Evolutionary conservation across 495 filamentous ascomycete genomes (phyloP).

Genomic region (Aspergillus homomorphus): DNA sequence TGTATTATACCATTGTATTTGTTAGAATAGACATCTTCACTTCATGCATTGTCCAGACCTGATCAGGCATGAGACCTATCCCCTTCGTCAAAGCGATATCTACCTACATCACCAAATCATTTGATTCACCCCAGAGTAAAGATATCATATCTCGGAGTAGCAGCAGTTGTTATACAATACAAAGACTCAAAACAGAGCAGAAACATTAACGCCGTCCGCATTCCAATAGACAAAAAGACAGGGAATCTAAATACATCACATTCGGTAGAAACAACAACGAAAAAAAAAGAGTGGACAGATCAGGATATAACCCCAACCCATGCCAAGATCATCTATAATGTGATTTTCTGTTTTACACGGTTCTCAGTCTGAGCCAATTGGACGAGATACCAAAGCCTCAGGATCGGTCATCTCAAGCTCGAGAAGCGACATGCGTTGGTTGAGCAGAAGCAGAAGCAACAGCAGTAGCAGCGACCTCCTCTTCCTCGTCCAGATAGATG

Average conservation of each 20-base stretch:
- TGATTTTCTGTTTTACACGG: not conserved
- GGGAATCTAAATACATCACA: conserved; percentile 21
- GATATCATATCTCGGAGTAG: conserved; percentile 2
- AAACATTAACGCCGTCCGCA: conserved; percentile 6
- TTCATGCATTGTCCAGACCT: not conserved
- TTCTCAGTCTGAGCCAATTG: not conserved
- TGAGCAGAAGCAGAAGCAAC: not conserved
- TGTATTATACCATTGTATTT: conserved; percentile 13
- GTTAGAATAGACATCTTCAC: not conserved
- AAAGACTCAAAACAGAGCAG: not conserved
- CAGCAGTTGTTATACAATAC: conserved; percentile 14
- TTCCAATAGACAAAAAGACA: conserved; percentile 7
- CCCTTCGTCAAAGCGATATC: too few species aligned
- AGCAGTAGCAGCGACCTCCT: conserved; percentile 19
- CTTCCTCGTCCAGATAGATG: conserved; percentile 39
- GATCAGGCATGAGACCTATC: too few species aligned
- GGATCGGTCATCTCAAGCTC: not conserved
- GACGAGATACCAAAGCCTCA: too few species aligned
- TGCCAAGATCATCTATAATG: not conserved
- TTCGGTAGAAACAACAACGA: not conserved
- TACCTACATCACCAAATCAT: not conserved
- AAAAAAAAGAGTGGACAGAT: not conserved
- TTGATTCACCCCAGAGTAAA: not conserved
- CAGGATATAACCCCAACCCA: not conserved
- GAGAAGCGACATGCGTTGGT: conserved; percentile 6